Percentiles rank a stretch among this genome's conserved stretches.
Evolutionary conservation across 225 moss, liverwort and hornwort genomes (phyloP).

Genomic region (Sphagnum contortum): DNA sequence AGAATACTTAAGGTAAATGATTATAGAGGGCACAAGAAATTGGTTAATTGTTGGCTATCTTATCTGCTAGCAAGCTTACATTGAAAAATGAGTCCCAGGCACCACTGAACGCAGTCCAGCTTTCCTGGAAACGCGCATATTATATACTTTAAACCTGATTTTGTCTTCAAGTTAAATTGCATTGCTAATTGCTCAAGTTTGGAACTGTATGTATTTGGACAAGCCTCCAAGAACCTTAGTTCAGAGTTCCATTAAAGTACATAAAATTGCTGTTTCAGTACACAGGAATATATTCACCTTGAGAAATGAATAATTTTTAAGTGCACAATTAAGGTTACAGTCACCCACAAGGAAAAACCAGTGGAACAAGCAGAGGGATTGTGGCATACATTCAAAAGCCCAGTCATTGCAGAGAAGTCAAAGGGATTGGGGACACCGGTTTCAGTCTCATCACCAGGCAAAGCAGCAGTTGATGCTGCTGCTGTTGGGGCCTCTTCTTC

Average conservation of each 20-base stretch:
- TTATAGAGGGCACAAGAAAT: neutral
- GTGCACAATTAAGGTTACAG: too few relatives aligned
- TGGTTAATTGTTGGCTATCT: neutral
- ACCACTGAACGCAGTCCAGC: constrained; percentile 55
- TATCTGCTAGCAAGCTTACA: constrained; percentile 18
- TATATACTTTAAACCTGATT: neutral
- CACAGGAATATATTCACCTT: too few relatives aligned
- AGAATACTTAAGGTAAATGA: too few relatives aligned
- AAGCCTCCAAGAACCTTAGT: too few relatives aligned
- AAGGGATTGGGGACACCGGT: constrained; percentile 63
- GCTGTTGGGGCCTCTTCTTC: constrained; percentile 34
- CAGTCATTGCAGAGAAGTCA: constrained; percentile 97
- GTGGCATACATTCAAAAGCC: constrained; percentile 69
- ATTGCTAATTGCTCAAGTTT: too few relatives aligned
- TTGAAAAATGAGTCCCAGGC: constrained; percentile 40
- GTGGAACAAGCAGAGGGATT: neutral
- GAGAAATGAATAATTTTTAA: too few relatives aligned
- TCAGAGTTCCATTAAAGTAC: too few relatives aligned
- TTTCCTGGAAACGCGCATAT: constrained; percentile 51
- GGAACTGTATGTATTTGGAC: too few relatives aligned
- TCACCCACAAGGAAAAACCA: too few relatives aligned
- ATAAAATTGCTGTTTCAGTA: too few relatives aligned
- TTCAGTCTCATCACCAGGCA: constrained; percentile 32
- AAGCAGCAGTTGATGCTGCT: constrained; percentile 12
- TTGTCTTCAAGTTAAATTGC: too few relatives aligned